phyloP scores from a whole-genome alignment of 345 rosid species.

The Cardamine occulta region DNA sequence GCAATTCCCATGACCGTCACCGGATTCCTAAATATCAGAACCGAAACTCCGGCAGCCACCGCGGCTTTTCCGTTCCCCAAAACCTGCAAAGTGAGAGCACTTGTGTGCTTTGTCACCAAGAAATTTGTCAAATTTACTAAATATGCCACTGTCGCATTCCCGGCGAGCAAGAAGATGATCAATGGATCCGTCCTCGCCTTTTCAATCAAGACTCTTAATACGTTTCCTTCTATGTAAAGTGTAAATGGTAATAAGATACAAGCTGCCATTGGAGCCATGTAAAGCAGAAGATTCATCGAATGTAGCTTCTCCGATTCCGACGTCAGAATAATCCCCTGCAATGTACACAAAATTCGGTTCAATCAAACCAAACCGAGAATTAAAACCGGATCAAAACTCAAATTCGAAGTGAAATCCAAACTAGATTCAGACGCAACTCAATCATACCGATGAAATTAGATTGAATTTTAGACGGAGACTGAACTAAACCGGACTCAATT shows the following conservation, averaged over 20 bases:
- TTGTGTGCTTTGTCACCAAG: slow-evolving; percentile 96
- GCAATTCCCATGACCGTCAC: slow-evolving; percentile 91
- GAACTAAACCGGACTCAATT: slow-evolving; percentile 16
- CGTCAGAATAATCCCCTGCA: slow-evolving; percentile 74
- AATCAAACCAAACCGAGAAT: not conserved
- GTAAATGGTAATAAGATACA: slow-evolving; percentile 86
- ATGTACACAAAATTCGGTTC: slow-evolving; percentile 34
- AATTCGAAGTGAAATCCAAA: slow-evolving; percentile 22
- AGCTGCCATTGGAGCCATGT: slow-evolving; percentile 99
- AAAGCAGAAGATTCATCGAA: slow-evolving; percentile 88
- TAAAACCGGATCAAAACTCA: not conserved
- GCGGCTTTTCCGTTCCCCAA: slow-evolving; percentile 99
- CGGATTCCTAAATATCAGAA: slow-evolving; percentile 90
- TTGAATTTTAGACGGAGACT: not conserved
- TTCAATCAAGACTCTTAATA: slow-evolving; percentile 69
- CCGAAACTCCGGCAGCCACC: slow-evolving; percentile 91
- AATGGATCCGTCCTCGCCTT: slow-evolving; percentile 71
- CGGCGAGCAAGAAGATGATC: slow-evolving; percentile 71
- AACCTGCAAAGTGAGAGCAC: slow-evolving; percentile 95
- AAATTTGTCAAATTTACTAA: slow-evolving; percentile 93
- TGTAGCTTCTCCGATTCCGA: slow-evolving; percentile 94
- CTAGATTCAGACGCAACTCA: not conserved
- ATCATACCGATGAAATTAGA: not conserved
- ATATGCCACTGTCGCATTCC: slow-evolving; percentile 97
- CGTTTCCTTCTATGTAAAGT: slow-evolving; percentile 92